Base-by-base conservation (phyloP, 352 stramenopile genomes). In the Phytopythium ostracodes region DNA sequence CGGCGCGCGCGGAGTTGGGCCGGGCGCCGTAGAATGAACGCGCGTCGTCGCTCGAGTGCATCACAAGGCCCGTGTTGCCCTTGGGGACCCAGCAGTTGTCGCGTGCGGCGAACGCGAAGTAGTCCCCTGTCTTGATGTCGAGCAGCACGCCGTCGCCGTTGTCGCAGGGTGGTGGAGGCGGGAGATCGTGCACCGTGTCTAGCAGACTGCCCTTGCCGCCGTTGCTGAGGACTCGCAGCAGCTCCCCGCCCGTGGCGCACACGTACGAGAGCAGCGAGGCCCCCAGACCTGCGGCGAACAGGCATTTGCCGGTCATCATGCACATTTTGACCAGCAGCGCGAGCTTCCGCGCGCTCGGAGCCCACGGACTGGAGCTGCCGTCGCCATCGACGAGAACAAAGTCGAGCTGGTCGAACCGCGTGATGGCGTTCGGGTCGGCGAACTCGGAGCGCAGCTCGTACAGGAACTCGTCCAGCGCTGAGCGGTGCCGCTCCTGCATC, bases 231-330 rank as follows among this genome's bases (percentile, higher is more conserved):
- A 89, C 74, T 35, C 70, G 72, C 15, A 93, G 53, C 14, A 73
- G 49, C 40, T 93, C 77, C 2, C 86, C 86, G 0, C 79, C 84
- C 8, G 86, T 94, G 1, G 84, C 83, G 43, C 84, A 92, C 38
- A 91, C 53, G 60, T 85, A 93, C 20, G 84, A 73, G 11, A 94
- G 42, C 38, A 93, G 53, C 5, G 61, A 62, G 2, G 86, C 84
- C 15, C 82, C 84, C 22, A 93, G 58, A 20, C 77, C 73, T 56
- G 72, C 86, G 33, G 73, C 82, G 60, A 86, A 94, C 17, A 85
- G 76, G 27, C 86, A 94, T 55, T 94, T 94, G 42, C 84, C 86
- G 14, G 86, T 93, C 82, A 93, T 91, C 84, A 92, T 93, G 66
- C 86, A 94, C 84, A 93, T 92, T 66, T 94, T 94, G 24, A 71